These are phyloP conservation scores for Ordospora colligata DNA, from an alignment of 371 early-diverging fungal genomes.

Conservation along the genomic window DNA sequence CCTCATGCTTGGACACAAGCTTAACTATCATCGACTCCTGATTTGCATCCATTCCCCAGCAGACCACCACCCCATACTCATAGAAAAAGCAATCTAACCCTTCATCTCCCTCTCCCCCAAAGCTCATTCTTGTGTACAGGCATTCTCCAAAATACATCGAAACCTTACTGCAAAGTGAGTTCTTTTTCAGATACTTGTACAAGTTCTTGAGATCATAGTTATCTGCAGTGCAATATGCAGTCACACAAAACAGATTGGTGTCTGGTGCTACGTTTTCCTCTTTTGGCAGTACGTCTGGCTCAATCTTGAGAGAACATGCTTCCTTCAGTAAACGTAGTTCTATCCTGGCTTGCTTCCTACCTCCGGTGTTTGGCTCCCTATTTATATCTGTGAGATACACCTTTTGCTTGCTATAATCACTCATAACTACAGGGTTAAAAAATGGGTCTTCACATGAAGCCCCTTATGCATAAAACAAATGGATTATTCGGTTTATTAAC, in stretches of 20 bases:
- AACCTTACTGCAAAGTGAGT: constrained; percentile 39
- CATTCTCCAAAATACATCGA: constrained; percentile 61
- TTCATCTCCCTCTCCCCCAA: constrained; percentile 18
- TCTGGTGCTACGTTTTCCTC: constrained; percentile 36
- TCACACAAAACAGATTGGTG: constrained; percentile 51
- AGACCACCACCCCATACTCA: constrained; percentile 60
- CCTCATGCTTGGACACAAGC: constrained; percentile 52
- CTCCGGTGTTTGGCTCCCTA: constrained; percentile 20
- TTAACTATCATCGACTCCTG: constrained; percentile 52
- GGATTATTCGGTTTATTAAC: not conserved
- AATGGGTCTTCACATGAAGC: not conserved
- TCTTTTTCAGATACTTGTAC: constrained; percentile 51
- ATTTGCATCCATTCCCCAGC: constrained; percentile 59
- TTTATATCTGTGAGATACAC: constrained; percentile 43
- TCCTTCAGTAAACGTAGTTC: constrained; percentile 55
- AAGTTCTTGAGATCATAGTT: constrained; percentile 55
- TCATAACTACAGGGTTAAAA: constrained; percentile 19
- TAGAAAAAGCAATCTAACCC: constrained; percentile 56
- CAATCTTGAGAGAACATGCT: constrained; percentile 56
- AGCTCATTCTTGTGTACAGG: constrained; percentile 47
- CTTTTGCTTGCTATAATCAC: constrained; percentile 30
- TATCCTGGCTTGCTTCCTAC: constrained; percentile 50
- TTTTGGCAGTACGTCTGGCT: constrained; percentile 26
- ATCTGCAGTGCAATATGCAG: constrained; percentile 61
- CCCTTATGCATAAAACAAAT: not conserved